Base-by-base conservation (phyloP, 805 yeast species). In the Ogataea ramenticola region DNA sequence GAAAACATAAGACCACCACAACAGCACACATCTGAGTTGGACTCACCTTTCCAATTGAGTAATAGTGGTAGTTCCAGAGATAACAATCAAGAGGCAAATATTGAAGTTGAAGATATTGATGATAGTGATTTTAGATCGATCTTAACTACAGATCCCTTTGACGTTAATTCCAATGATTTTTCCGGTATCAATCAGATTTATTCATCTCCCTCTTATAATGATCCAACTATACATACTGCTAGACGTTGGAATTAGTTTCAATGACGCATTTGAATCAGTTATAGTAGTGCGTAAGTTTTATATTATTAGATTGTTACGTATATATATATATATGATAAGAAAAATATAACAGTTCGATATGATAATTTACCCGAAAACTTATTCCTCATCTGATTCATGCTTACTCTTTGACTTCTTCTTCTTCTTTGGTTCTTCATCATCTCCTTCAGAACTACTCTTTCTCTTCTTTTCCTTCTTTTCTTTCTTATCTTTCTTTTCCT, bases 381-480 rank as follows among this genome's bases (percentile, higher is more conserved):
- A 22, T 22, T 41, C 39, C 2, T 41, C 43, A 26, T 41, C 43
- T 16, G 22, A 19, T 3, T 34, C 43, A 21, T 35, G 29, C 24
- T 30, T 34, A 12, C 43, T 35, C 41, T 46, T 46, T 29, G 43
- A 21, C 32, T 47, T 32, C 20, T 42, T 42, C 30, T 42, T 43
- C 40, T 46, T 46, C 36, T 47, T 49, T 41, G 46, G 41, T 34
- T 46, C 48, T 21, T 34, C 48, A 19, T 45, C 47, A 6, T 46
- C 47, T n/a, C 46, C 48, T 46, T 60, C 55, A 49, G 57, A 52
- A 42, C 60, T 53, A 46, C 58, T 51, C 38, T 58, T 55, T 43
- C 61, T 57, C 29, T 61, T 55, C 38, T 56, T 56, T 10, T 60
- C 56, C 39, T 56, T 53, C 26, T 54, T 52, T 3, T 51, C 57